These are phyloP conservation scores for Pestalotiopsis sp. DNA, from an alignment of 2,329 filamentous ascomycete genomes.

Conservation along the genomic window DNA sequence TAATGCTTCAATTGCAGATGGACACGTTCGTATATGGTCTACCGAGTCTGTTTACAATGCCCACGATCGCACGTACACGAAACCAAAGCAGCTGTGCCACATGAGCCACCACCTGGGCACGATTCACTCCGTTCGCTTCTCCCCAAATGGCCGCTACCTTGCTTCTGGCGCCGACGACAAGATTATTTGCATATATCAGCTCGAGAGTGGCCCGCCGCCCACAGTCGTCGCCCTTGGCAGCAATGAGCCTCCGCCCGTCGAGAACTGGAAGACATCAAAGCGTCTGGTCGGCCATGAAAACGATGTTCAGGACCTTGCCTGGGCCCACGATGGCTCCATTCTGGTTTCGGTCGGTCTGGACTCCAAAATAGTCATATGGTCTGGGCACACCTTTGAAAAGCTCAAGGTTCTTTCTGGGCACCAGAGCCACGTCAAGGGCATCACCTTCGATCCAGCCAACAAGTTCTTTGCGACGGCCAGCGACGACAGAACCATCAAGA, in stretches of 20 bases:
- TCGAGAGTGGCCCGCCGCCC: constrained; percentile 81
- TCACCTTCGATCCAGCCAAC: constrained; percentile 97
- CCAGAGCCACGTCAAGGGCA: constrained; percentile 97
- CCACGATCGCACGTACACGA: constrained; percentile 69
- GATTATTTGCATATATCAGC: constrained; percentile 95
- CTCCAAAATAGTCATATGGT: constrained; percentile 98
- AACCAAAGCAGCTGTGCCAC: constrained; percentile 91
- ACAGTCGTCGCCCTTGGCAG: constrained; percentile 74
- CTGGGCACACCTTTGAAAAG: constrained; percentile 96
- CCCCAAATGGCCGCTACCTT: constrained; percentile 90
- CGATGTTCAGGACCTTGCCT: constrained; percentile 96
- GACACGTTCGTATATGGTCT: constrained; percentile 97
- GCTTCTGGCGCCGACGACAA: constrained; percentile 98
- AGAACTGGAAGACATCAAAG: constrained; percentile 97
- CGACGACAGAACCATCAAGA: constrained; percentile 94
- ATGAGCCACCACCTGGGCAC: constrained; percentile 99
- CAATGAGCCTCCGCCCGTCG: constrained; percentile 88
- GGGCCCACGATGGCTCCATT: constrained; percentile 95
- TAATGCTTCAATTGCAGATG: constrained; percentile 59
- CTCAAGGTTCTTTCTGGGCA: constrained; percentile 91
- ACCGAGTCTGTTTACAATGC: constrained; percentile 90
- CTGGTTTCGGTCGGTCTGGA: constrained; percentile 95
- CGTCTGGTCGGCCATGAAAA: constrained; percentile 96
- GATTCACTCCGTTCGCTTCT: constrained; percentile 96
- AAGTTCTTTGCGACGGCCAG: constrained; percentile 99